Percentiles rank a stretch among this genome's conserved stretches.
Conservation (phyloP, 345 rosid genomes). For the Balakata baccata region DNA sequence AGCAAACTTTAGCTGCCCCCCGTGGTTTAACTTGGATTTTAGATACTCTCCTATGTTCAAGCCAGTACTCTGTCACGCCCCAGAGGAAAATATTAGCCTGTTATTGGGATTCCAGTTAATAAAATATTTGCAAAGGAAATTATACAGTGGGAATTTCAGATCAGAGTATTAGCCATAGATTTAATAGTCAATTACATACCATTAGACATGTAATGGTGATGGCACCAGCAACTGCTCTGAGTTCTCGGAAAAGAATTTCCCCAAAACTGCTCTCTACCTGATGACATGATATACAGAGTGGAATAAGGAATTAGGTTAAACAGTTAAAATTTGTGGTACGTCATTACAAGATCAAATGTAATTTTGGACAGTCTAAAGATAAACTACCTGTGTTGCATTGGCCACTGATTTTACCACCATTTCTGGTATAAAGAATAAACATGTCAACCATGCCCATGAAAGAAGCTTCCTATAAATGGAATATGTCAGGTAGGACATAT, state of each 20-base stretch:
- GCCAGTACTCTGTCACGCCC: not conserved
- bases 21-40: too few relatives aligned
- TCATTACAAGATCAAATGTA: not conserved
- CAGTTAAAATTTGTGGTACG: not conserved
- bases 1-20: too few relatives aligned
- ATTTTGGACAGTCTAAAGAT: not conserved
- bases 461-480: constrained; percentile 81
- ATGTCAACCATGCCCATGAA: constrained; percentile 99
- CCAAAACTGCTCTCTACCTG: constrained; percentile 66
- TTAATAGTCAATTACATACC: constrained; percentile 42
- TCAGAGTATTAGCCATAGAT: not conserved
- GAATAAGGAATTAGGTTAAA: not conserved
- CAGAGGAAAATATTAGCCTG: not conserved
- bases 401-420: constrained; percentile 77
- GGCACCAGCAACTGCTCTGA: constrained; percentile 77
- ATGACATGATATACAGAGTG: constrained; percentile 1
- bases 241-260: constrained; percentile 55
- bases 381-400: constrained; percentile 53
- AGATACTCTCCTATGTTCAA: too few relatives aligned
- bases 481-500: constrained; percentile 26
- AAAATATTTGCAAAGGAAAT: not conserved
- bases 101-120: not conserved
- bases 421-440: constrained; percentile 92
- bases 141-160: not conserved
- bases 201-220: constrained; percentile 86